These are phyloP conservation scores for Sugiyamaella novakii DNA, from an alignment of 1,139 yeast genomes.

Conservation along the genomic window DNA sequence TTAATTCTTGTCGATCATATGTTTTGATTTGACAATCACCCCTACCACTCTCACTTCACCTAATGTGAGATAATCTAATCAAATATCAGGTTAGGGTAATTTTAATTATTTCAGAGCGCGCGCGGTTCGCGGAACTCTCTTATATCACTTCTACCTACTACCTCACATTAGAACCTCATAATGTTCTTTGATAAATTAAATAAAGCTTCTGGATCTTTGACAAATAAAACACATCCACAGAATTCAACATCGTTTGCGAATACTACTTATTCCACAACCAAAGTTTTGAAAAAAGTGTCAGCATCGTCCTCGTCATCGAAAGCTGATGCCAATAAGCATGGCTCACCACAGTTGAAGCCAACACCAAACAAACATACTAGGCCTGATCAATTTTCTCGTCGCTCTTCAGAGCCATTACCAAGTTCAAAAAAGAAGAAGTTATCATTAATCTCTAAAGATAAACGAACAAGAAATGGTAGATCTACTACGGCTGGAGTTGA, in stretches of 20 bases:
- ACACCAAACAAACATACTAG: neutral
- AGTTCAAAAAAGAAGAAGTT: neutral
- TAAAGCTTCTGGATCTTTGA: conserved; percentile 21
- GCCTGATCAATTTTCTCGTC: neutral
- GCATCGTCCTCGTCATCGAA: conserved; percentile 4
- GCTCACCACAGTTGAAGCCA: no score
- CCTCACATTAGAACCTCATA: no score
- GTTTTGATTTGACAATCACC: no score
- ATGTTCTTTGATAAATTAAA: conserved; percentile 31
- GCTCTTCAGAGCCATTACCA: conserved; percentile 8
- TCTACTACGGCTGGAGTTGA: neutral
- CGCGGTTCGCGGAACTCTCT: neutral
- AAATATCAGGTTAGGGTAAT: conserved; percentile 8
- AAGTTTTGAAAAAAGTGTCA: conserved; percentile 11
- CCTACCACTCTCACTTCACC: no score
- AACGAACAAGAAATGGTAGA: neutral
- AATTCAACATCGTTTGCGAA: conserved; percentile 15
- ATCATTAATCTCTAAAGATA: neutral
- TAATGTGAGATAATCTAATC: no score
- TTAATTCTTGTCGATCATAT: no score
- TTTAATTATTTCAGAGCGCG: neutral
- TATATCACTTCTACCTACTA: neutral
- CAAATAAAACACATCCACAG: conserved; percentile 27
- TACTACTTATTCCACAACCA: conserved; percentile 22
- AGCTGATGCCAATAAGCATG: no score